phyloP scores from a whole-genome alignment of 345 rosid species.

The Ceriops decandra region DNA sequence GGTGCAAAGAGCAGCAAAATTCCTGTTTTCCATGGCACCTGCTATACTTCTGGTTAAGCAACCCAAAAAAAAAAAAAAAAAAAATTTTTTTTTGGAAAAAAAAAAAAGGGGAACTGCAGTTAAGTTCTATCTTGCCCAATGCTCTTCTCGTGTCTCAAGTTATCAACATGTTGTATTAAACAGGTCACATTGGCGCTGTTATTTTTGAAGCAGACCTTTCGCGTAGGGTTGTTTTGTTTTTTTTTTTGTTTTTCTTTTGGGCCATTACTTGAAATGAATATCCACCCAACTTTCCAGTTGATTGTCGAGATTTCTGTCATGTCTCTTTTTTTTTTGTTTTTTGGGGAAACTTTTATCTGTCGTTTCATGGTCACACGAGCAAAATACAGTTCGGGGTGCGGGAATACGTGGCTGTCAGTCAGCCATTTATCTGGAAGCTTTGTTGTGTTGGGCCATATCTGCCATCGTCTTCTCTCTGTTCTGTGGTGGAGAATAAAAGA shows the following conservation, averaged over 20 bases:
- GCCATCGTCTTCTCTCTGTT: neutral
- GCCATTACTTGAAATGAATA: too few relatives aligned
- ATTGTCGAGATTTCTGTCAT: neutral
- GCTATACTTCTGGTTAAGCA: too few relatives aligned
- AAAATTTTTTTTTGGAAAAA: too few relatives aligned
- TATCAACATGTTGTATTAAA: neutral
- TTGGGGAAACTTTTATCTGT: neutral
- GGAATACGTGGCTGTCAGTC: conserved; percentile 2
- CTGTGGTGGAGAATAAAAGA: neutral
- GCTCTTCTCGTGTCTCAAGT: neutral
- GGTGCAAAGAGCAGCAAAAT: neutral
- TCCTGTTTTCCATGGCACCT: neutral
- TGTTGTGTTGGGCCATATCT: neutral
- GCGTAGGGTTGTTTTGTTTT: neutral
- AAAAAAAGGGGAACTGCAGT: too few relatives aligned
- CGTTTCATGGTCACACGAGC: conserved; percentile 5
- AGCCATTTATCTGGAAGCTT: neutral
- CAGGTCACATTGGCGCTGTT: neutral
- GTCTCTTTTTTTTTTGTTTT: neutral
- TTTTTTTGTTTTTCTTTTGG: neutral
- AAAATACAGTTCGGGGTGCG: neutral
- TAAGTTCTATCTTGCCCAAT: neutral
- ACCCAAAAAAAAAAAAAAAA: too few relatives aligned
- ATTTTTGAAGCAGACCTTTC: neutral
- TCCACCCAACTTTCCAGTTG: too few relatives aligned